Evolutionary conservation across 129 eudicot species (phyloP).

Genomic region (Dittrichia graveolens): DNA sequence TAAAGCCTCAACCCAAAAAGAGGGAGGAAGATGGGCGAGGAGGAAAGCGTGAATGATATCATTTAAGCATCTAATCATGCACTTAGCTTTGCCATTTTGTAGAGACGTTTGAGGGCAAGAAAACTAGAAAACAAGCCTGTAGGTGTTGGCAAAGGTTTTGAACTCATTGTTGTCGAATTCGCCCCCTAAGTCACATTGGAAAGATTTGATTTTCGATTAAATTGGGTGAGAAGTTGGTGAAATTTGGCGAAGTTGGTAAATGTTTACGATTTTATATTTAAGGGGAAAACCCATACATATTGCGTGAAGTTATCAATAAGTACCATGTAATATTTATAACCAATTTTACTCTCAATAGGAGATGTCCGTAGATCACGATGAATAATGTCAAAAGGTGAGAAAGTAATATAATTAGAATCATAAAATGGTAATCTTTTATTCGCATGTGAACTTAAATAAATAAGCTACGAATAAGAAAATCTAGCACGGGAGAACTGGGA

Average conservation of each 20-base stretch:
- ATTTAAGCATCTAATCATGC: neutral
- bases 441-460: neutral
- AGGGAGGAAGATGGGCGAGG: too few relatives aligned
- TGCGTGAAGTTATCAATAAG: neutral
- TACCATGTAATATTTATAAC: neutral
- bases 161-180: too few relatives aligned
- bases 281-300: too few relatives aligned
- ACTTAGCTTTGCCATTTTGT: neutral
- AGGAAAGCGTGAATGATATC: neutral
- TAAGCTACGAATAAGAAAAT: too few relatives aligned
- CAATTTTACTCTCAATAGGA: neutral
- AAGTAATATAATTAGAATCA: too few relatives aligned
- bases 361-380: neutral
- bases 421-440: too few relatives aligned
- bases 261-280: neutral
- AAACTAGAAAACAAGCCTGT: neutral
- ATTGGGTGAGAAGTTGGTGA: neutral
- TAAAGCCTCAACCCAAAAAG: too few relatives aligned
- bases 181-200: too few relatives aligned
- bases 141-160: neutral
- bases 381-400: neutral
- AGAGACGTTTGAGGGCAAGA: neutral
- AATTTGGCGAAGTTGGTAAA: neutral
- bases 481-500: neutral
- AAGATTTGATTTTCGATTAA: neutral